Base-by-base conservation (phyloP, 2,329 filamentous ascomycete species). In the Atkinsonella hypoxylon region DNA sequence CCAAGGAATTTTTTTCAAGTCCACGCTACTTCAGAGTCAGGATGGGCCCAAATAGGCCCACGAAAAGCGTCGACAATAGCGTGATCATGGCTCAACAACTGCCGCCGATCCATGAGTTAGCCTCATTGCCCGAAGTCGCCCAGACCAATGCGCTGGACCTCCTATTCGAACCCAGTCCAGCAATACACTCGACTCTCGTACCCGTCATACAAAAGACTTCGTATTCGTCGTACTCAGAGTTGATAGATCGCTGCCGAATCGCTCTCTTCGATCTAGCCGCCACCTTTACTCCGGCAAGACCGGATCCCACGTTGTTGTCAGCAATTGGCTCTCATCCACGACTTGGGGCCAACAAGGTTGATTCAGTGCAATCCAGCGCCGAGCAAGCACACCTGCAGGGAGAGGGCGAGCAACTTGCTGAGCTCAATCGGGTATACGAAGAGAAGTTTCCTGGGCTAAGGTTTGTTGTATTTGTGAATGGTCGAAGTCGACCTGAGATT, bases 391-490 rank as follows among this genome's bases (percentile, higher is more conserved):
- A 86, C 60, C 67, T 96, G 54, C 78, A 84, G 51, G 75, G 71
- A 0, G 71, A 71, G n/a, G 71, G 69, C 17, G 77, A 79, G 44
- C 81, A 86, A 61, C 67, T 95, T 54, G 73, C 70, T 7, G 63
- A 61, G 31, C 67, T 95, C 59, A 96, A 96, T 62, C 67, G 67
- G 11, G 79, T 87, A 66, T 96, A 95, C 63, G 90, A 95, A 66
- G 71, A 70, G n/a, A 75, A 60, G 51, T 95, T 91, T 65, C 88
- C 89, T 0, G 88, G 90, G 0, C 65, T 96, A 62, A 76, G 85
- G 67, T 96, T 94, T 71, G 88, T 95, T 62, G 87, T 91, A 17
- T 96, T 95, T 64, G 91, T 96, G 51, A 90, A 95, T 64, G 89
- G 88, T 0, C 77, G 90, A 45, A 76, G 79, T 40, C 75, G 89